Evolutionary conservation across 805 yeast genomes (phyloP), one percentile per base, ranked within the genome.

Genomic region (Ogataea glucozyma): DNA sequence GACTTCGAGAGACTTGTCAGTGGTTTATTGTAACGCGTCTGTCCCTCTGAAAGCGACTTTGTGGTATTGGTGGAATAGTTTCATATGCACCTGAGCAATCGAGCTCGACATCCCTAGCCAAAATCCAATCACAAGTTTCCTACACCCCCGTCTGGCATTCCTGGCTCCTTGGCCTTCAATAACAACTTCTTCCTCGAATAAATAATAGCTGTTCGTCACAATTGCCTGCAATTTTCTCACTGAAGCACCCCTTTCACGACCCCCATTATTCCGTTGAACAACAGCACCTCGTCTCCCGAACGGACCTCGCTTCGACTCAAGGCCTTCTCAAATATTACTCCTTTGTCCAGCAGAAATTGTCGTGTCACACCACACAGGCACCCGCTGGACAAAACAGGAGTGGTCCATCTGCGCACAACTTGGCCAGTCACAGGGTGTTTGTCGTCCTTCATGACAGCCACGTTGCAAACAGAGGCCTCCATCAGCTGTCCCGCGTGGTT

Each of bases 201-300:
- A n/a, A n/a, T n/a, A n/a, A n/a, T n/a, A n/a, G n/a, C n/a, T n/a
- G n/a, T n/a, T n/a, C n/a, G n/a, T n/a, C n/a, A n/a, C n/a, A n/a
- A n/a, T n/a, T n/a, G n/a, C n/a, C n/a, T n/a, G n/a, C n/a, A n/a
- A n/a, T n/a, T n/a, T n/a, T n/a, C n/a, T n/a, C 10, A 22, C 24
- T 7, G 9, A 3, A 85, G 62, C 6, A 59, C 66, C 2, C 86
- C 93, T 48, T 72, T 76, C 0, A 78, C 78, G 11, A 87, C 84
- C 2, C 99, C 99, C 66, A 80, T 77, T 4, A 91, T 72, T 7
- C 88, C 96, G 64, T 91, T 91, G 61, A 88, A 81, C 18, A 91
- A 55, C 26, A 93, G 58, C 1, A 90, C 73, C 26, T 76, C 79
- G 44, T 82, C 88, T 4, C 95, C 96, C n/a, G 63, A 61, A 23